Percentiles rank a stretch among this genome's conserved stretches.
Evolutionary conservation across 768 basidiomycete genomes (phyloP).

Genomic region (Suillus cothurnatus): DNA sequence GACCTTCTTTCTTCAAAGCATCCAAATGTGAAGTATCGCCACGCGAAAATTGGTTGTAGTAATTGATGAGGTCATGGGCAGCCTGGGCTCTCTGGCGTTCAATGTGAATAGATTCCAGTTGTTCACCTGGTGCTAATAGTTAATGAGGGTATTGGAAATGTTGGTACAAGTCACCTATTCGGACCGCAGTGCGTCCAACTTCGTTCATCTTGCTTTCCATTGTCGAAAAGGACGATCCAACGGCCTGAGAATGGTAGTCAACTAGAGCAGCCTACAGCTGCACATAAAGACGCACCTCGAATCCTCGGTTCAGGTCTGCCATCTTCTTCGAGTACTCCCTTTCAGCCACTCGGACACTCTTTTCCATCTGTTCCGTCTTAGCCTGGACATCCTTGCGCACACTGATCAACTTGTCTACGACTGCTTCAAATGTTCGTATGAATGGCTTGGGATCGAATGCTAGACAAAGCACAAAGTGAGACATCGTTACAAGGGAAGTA

Average conservation of each 20-base stretch:
- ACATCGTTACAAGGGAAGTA: not conserved
- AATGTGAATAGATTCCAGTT: constrained; percentile 91
- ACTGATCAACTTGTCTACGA: constrained; percentile 84
- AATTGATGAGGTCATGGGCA: constrained; percentile 90
- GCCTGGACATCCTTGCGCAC: constrained; percentile 89
- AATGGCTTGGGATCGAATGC: constrained; percentile 97
- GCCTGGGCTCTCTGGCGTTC: constrained; percentile 93
- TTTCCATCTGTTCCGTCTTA: constrained; percentile 91
- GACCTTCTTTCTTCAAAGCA: constrained; percentile 81
- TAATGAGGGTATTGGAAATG: constrained; percentile 5
- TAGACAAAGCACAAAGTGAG: constrained; percentile 32
- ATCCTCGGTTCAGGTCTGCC: constrained; percentile 89
- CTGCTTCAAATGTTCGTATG: constrained; percentile 87
- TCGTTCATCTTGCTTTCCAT: constrained; percentile 93
- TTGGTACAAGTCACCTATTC: constrained; percentile 67
- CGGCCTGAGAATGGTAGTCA: constrained; percentile 54
- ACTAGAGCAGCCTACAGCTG: constrained; percentile 4
- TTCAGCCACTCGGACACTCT: constrained; percentile 85
- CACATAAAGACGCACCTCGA: constrained; percentile 65
- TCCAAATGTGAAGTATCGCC: constrained; percentile 79
- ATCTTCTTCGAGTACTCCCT: constrained; percentile 94
- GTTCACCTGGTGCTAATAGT: constrained; percentile 65
- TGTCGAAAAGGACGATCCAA: constrained; percentile 82
- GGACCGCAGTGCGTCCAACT: constrained; percentile 90
- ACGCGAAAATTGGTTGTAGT: constrained; percentile 89